A percentile compares a stretch with the other conserved stretches of the same genome.
Evolutionary conservation across 2,329 filamentous ascomycete species (phyloP).

Genomic region (Fusarium acutatum): DNA sequence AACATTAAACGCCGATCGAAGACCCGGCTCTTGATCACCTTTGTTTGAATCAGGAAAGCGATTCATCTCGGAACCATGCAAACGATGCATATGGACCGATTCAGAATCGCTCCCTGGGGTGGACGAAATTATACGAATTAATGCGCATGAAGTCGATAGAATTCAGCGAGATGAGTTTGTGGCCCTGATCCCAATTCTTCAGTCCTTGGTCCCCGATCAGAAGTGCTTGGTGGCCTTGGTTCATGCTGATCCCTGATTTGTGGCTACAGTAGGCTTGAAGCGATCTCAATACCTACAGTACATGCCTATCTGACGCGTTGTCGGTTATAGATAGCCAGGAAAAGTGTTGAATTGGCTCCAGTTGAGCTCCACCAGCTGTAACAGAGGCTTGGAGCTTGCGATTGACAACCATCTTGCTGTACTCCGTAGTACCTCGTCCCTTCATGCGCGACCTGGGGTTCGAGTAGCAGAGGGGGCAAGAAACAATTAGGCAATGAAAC

Average conservation of each 20-base stretch:
- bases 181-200: conserved; percentile 8
- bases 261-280: not conserved
- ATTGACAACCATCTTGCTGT: not conserved
- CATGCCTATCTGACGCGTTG: not conserved
- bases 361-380: not conserved
- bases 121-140: conserved; percentile 31
- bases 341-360: not conserved
- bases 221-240: conserved; percentile 4
- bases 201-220: conserved; percentile 16
- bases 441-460: conserved; percentile 12
- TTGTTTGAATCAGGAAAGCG: conserved; percentile 32
- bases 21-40: conserved; percentile 42
- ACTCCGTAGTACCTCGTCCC: conserved; percentile 2
- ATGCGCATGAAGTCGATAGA: conserved; percentile 32
- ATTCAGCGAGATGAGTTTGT: conserved; percentile 28
- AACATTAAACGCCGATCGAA: conserved; percentile 45
- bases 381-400: not conserved
- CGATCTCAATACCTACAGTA: not conserved
- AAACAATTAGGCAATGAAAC: conserved; percentile 42
- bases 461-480: conserved; percentile 20
- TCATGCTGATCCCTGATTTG: conserved; percentile 4
- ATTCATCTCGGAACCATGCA: conserved; percentile 39
- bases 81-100: conserved; percentile 29
- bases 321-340: not conserved
- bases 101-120: conserved; percentile 20